These are phyloP conservation scores for Pleurotus tuber-regium DNA, from an alignment of 768 basidiomycete species.

Conservation along the genomic window DNA sequence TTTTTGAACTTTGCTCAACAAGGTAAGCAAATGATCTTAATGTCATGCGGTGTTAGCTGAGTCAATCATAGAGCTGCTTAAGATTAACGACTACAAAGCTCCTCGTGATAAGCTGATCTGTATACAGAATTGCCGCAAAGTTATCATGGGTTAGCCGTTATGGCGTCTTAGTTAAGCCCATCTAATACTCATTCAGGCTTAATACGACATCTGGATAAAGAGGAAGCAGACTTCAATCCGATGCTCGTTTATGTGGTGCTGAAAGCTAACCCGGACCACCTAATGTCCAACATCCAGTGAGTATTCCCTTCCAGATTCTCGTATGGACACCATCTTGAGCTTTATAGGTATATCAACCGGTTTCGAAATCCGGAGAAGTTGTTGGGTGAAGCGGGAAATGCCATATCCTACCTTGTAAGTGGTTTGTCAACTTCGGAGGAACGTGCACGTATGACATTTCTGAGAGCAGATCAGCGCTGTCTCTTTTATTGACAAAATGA, in stretches of 20 bases:
- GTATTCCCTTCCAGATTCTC: conserved; percentile 21
- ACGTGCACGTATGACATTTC: no score
- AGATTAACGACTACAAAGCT: conserved; percentile 98
- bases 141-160: conserved; percentile 83
- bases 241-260: conserved; percentile 93
- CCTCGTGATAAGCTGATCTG: conserved; percentile 98
- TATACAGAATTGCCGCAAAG: conserved; percentile 96
- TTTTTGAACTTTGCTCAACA: conserved; percentile 89
- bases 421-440: not conserved
- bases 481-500: conserved; percentile 98
- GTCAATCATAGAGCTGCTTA: conserved; percentile 68
- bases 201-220: conserved; percentile 80
- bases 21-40: conserved; percentile 44
- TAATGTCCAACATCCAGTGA: conserved; percentile 94
- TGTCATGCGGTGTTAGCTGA: not conserved
- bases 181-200: no score
- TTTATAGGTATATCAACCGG: conserved; percentile 86
- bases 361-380: conserved; percentile 89
- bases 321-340: not conserved
- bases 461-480: conserved; percentile 84
- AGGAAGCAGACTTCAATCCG: conserved; percentile 92
- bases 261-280: conserved; percentile 89
- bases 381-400: conserved; percentile 95
- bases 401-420: conserved; percentile 88
- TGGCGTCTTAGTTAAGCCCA: no score